Evolutionary conservation across 2,329 filamentous ascomycete species (phyloP).

Genomic region (Pseudogymnoascus verrucosus): DNA sequence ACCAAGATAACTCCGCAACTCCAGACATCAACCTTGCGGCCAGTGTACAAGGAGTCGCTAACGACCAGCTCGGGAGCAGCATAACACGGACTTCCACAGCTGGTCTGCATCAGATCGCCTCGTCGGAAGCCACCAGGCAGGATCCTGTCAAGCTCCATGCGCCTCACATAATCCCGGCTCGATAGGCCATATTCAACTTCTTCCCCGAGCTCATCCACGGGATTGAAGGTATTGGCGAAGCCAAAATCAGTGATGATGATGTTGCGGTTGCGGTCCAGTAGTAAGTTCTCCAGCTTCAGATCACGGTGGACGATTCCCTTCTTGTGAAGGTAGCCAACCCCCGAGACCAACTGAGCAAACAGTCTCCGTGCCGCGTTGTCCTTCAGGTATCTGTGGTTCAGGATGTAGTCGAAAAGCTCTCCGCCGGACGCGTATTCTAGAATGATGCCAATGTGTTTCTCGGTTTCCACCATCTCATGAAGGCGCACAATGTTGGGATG

Average conservation of each 20-base stretch:
- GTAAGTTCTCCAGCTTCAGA: conserved; percentile 89
- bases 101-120: conserved; percentile 97
- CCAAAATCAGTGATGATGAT: conserved; percentile 99
- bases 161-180: conserved; percentile 83
- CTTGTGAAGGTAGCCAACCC: conserved; percentile 95
- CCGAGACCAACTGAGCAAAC: conserved; percentile 92
- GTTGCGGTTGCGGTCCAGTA: conserved; percentile 92
- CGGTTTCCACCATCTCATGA: conserved; percentile 98
- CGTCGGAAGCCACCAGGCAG: conserved; percentile 68
- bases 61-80: conserved; percentile 95
- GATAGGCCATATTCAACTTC: conserved; percentile 82
- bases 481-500: conserved; percentile 96
- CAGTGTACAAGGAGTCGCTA: conserved; percentile 94
- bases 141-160: conserved; percentile 73
- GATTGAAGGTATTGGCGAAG: conserved; percentile 95
- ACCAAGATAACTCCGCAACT: conserved; percentile 98
- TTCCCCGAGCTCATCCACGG: conserved; percentile 76
- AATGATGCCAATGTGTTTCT: conserved; percentile 95
- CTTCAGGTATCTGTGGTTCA: conserved; percentile 94
- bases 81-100: conserved; percentile 96
- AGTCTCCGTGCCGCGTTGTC: conserved; percentile 83
- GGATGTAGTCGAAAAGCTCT: conserved; percentile 95
- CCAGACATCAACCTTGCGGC: conserved; percentile 97
- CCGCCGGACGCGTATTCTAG: conserved; percentile 96
- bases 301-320: conserved; percentile 98